These are phyloP conservation scores for Petasospora fabianii DNA, from an alignment of 1,139 yeast species.

Conservation along the genomic window DNA sequence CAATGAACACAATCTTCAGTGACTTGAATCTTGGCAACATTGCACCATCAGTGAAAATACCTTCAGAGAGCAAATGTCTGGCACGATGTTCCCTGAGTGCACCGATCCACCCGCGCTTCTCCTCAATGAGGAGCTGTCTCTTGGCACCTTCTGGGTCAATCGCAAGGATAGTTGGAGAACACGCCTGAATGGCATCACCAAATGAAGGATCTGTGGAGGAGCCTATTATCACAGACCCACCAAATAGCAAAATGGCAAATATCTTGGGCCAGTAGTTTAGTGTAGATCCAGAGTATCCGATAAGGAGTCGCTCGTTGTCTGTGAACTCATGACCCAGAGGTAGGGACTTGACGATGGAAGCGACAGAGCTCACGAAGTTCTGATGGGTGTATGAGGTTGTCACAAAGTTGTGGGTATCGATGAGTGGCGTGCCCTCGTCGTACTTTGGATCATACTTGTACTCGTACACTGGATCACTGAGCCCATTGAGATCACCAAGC, in stretches of 20 bases:
- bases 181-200: conserved; percentile 3
- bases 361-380: conserved; percentile 59
- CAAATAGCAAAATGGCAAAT: conserved; percentile 32
- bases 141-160: conserved; percentile 7
- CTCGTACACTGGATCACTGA: conserved; percentile 18
- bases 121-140: background rate
- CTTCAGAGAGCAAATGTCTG: conserved; percentile 36
- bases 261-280: conserved; percentile 32
- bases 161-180: conserved; percentile 18
- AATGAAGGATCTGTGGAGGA: conserved; percentile 1
- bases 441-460: conserved; percentile 26
- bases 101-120: conserved; percentile 2
- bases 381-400: conserved; percentile 48
- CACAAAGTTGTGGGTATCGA: conserved; percentile 33
- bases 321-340: conserved; percentile 45
- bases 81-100: conserved; percentile 28
- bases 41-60: conserved; percentile 37
- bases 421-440: conserved; percentile 33
- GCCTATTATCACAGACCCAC: conserved; percentile 31
- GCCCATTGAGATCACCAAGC: too few relatives aligned
- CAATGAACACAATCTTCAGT: conserved; percentile 41
- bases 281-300: conserved; percentile 31
- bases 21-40: conserved; percentile 21
- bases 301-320: conserved; percentile 40
- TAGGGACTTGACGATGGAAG: conserved; percentile 57